Conservation (phyloP, 2,329 filamentous ascomycete genomes). For the Stagonosporopsis rhizophila region DNA sequence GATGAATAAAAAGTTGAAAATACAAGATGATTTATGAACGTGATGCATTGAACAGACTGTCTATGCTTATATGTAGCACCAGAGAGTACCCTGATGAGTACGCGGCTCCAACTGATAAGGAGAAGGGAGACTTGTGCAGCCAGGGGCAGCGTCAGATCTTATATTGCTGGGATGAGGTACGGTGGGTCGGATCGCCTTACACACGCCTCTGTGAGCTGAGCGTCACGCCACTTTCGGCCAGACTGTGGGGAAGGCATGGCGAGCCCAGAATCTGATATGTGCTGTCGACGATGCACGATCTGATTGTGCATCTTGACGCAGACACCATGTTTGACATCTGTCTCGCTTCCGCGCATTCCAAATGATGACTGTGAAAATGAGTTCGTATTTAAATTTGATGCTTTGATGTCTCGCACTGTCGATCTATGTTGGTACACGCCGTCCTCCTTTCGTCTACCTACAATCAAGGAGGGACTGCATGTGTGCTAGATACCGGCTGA, state of each 20-base stretch:
- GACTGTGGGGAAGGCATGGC: neutral
- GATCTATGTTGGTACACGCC: conserved; percentile 15
- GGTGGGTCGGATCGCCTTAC: neutral
- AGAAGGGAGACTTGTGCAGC: neutral
- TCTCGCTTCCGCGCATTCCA: neutral
- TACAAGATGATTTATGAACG: neutral
- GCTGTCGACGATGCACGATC: neutral
- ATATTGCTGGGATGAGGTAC: conserved; percentile 6
- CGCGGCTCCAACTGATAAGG: neutral
- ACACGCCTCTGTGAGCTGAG: conserved; percentile 30
- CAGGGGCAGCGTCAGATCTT: neutral
- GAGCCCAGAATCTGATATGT: conserved; percentile 6
- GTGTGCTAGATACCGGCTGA: conserved; percentile 10
- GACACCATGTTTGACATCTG: neutral
- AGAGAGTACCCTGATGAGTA: conserved; percentile 16
- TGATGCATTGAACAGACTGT: neutral
- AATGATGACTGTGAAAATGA: neutral
- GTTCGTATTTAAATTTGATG: neutral
- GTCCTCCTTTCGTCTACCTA: conserved; percentile 8
- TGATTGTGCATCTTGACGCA: neutral
- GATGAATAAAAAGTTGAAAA: conserved; percentile 7
- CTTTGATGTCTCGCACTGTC: neutral
- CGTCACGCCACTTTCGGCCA: conserved; percentile 35
- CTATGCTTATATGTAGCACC: neutral
- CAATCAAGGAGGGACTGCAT: conserved; percentile 6